phyloP scores from a whole-genome alignment of 257 asterid genomes.

The Echites panduratus region DNA sequence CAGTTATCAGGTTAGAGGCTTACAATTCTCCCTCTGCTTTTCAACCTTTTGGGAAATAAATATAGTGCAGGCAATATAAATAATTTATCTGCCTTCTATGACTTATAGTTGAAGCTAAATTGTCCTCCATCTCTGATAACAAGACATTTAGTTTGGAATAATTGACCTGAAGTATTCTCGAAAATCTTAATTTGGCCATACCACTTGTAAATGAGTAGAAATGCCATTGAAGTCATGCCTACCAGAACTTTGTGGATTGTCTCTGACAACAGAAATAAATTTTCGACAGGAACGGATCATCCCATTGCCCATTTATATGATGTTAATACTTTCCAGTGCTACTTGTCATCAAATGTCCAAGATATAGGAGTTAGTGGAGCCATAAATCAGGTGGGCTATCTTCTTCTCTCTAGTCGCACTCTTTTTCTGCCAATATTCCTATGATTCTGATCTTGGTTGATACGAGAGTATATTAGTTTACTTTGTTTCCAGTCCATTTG shows the following conservation, averaged over 20 bases:
- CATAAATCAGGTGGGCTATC: constrained; percentile 59
- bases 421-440: not conserved
- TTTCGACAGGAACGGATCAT: constrained; percentile 76
- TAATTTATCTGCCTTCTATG: not conserved
- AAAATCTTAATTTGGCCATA: not conserved
- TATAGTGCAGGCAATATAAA: not conserved
- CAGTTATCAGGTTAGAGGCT: not conserved
- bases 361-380: constrained; percentile 59
- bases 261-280: constrained; percentile 17
- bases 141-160: not conserved
- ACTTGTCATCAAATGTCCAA: constrained; percentile 58
- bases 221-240: not conserved
- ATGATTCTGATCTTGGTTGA: not conserved
- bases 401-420: not conserved
- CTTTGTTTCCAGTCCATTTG: not conserved
- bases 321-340: constrained; percentile 77
- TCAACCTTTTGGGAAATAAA: not conserved
- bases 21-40: not conserved
- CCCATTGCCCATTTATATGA: constrained; percentile 71
- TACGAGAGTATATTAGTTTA: not conserved
- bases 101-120: not conserved
- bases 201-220: not conserved
- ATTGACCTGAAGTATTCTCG: not conserved
- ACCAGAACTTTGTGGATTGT: constrained; percentile 6
- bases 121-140: not conserved